Evolutionary conservation across 345 rosid genomes (phyloP).

Genomic region (Arabis hirsuta): DNA sequence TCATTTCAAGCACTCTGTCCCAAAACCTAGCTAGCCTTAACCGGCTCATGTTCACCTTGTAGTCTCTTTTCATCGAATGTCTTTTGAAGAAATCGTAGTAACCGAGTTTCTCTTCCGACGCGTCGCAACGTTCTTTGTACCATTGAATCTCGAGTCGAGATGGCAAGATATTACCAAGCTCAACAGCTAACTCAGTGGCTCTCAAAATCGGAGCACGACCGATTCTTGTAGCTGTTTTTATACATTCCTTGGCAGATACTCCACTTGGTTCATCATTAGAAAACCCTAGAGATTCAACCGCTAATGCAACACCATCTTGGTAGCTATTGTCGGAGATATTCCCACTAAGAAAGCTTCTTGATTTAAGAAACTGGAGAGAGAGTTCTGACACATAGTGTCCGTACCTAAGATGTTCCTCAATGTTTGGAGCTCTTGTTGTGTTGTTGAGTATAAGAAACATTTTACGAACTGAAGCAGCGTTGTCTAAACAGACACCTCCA

Average conservation of each 20-base stretch:
- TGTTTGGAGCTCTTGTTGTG: constrained; percentile 38
- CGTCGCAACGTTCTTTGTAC: constrained; percentile 62
- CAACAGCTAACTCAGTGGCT: constrained; percentile 55
- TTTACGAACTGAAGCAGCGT: constrained; percentile 52
- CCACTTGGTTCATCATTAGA: constrained; percentile 47
- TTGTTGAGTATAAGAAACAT: constrained; percentile 54
- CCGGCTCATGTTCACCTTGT: constrained; percentile 63
- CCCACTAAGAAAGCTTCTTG: constrained; percentile 45
- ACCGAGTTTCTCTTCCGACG: constrained; percentile 54
- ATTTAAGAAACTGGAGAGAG: constrained; percentile 49
- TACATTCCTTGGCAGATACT: constrained; percentile 45
- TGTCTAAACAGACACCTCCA: constrained; percentile 83
- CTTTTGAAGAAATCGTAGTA: constrained; percentile 81
- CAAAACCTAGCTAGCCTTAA: constrained; percentile 67
- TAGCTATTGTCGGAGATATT: constrained; percentile 60
- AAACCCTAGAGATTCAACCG: constrained; percentile 68
- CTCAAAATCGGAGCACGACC: constrained; percentile 59
- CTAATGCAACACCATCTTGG: constrained; percentile 64
- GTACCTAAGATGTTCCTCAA: constrained; percentile 68
- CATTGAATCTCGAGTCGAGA: constrained; percentile 65
- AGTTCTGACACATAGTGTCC: constrained; percentile 51
- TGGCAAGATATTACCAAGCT: constrained; percentile 50
- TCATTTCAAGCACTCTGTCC: constrained; percentile 64
- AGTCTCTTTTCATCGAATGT: constrained; percentile 53
- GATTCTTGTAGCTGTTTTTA: constrained; percentile 51